A percentile compares a stretch with the other conserved stretches of the same genome.
These are phyloP conservation scores for Cordyceps militaris DNA, from an alignment of 2,329 filamentous ascomycete species.

Conservation along the genomic window DNA sequence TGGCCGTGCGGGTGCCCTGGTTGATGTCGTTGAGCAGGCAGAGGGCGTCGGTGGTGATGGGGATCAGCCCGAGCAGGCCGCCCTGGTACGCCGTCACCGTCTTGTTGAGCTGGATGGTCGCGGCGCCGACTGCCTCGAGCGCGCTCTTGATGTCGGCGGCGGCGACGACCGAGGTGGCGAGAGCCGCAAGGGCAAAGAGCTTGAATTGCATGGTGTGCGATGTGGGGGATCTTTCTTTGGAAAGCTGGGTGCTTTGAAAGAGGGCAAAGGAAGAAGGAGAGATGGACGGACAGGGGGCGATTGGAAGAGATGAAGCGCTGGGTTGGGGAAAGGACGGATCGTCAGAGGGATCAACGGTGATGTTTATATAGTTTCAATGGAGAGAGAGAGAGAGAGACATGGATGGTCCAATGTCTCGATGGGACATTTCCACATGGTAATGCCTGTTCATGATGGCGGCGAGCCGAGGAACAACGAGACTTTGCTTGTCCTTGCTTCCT, in stretches of 20 bases:
- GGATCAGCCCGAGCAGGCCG: conserved; percentile 30
- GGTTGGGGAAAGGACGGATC: neutral
- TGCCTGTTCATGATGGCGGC: neutral
- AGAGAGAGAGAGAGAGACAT: neutral
- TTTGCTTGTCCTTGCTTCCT: neutral
- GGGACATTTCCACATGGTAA: conserved; percentile 4
- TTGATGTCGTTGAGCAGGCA: conserved; percentile 34
- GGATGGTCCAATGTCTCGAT: neutral
- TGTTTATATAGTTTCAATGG: neutral
- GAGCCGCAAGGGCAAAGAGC: conserved; percentile 13
- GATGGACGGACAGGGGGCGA: neutral
- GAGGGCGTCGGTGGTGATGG: conserved; percentile 34
- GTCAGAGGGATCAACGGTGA: neutral
- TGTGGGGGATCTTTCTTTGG: no score
- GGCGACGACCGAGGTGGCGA: conserved; percentile 24
- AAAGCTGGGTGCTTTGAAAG: no score
- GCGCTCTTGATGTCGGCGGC: conserved; percentile 26
- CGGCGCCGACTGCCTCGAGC: conserved; percentile 27
- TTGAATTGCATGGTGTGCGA: conserved; percentile 13
- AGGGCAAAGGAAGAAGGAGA: neutral
- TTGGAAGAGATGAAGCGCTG: neutral
- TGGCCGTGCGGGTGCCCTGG: conserved; percentile 30
- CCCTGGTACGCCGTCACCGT: conserved; percentile 32
- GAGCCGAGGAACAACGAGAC: neutral
- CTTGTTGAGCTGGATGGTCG: conserved; percentile 28